Base-by-base conservation (phyloP, 2,329 filamentous ascomycete genomes). In the Coniochaeta hoffmannii region DNA sequence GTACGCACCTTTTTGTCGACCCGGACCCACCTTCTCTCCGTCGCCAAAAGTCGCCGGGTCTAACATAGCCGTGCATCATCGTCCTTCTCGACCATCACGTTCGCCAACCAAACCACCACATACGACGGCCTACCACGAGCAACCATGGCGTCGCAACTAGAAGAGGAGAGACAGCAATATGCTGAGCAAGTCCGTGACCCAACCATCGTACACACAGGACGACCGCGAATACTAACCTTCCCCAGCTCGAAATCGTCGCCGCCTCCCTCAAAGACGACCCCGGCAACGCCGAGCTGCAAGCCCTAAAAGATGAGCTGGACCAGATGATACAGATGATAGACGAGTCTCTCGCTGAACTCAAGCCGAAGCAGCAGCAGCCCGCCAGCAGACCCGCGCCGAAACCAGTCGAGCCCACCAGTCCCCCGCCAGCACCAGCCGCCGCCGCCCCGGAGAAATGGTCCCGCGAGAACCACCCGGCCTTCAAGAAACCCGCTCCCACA, bases 381-480 rank as follows among this genome's bases (percentile, higher is more conserved):
- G 61, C 62, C 73, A 53, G 15, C 49, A 32, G 6, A 8, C 30
- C 49, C 12, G 11, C 49, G 11, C 15, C 49, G 1, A 51, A 51
- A 51, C 28, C 49, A 51, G 49, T 28, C 12, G 41, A 70, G 59
- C 67, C 68, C 50, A 46, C 19, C 8, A 26, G 28, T 22, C 49
- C 49, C 1, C 66, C 79, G 53, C 72, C 78, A 44, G 74, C 79
- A 38, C 75, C 78, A 49, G n/a, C n/a, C n/a, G n/a, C n/a, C n/a
- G n/a, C n/a, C n/a, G n/a, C n/a, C n/a, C 76, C 83, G 64, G 82
- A 87, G 66, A 90, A 91, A 75, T 90, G 88, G 83, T 88, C 86
- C 50, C 82, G 85, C 66, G 87, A 90, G 71, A 90, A 90, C 67
- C 89, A 92, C 63, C 88, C 89, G 1, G 86, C 89, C 12, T 89